Evolutionary conservation across 2,329 filamentous ascomycete genomes (phyloP).

Genomic region (Colletotrichum musicola): DNA sequence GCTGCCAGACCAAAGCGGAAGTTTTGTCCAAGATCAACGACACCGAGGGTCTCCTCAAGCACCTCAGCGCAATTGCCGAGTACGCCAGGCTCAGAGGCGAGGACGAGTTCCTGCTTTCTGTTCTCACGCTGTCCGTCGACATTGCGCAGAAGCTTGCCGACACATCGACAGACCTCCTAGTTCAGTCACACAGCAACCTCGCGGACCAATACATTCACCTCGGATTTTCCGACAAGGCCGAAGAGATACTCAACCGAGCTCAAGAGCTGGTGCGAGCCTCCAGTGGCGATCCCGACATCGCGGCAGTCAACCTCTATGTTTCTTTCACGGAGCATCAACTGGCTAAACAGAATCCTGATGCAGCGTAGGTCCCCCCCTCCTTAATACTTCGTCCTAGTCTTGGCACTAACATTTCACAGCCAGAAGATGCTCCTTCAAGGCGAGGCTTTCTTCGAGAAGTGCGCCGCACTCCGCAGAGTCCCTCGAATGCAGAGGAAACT

Average conservation of each 20-base stretch:
- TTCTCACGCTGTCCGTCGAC: slow-evolving; percentile 60
- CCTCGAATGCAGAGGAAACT: slow-evolving; percentile 56
- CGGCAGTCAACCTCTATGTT: slow-evolving; percentile 71
- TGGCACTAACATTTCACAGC: slow-evolving; percentile 22
- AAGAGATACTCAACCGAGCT: slow-evolving; percentile 68
- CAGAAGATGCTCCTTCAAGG: slow-evolving; percentile 34
- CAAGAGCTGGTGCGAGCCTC: slow-evolving; percentile 60
- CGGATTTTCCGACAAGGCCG: slow-evolving; percentile 65
- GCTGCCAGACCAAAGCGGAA: slow-evolving; percentile 54
- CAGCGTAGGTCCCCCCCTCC: slow-evolving; percentile 59
- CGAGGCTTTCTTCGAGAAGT: slow-evolving; percentile 33
- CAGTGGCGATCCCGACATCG: slow-evolving; percentile 52
- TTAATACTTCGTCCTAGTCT: not conserved
- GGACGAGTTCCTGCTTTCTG: slow-evolving; percentile 58
- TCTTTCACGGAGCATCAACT: slow-evolving; percentile 81
- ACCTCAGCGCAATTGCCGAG: slow-evolving; percentile 64
- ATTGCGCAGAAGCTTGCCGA: slow-evolving; percentile 53
- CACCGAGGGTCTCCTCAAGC: slow-evolving; percentile 60
- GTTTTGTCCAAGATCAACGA: slow-evolving; percentile 62
- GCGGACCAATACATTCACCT: slow-evolving; percentile 66
- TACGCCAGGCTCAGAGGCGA: slow-evolving; percentile 65
- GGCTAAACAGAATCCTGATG: slow-evolving; percentile 73
- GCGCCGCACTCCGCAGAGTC: slow-evolving; percentile 15
- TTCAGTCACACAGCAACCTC: slow-evolving; percentile 61
- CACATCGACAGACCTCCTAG: slow-evolving; percentile 53